Evolutionary conservation across 2,329 filamentous ascomycete species (phyloP).

Genomic region (Daldinia eschscholtzii): DNA sequence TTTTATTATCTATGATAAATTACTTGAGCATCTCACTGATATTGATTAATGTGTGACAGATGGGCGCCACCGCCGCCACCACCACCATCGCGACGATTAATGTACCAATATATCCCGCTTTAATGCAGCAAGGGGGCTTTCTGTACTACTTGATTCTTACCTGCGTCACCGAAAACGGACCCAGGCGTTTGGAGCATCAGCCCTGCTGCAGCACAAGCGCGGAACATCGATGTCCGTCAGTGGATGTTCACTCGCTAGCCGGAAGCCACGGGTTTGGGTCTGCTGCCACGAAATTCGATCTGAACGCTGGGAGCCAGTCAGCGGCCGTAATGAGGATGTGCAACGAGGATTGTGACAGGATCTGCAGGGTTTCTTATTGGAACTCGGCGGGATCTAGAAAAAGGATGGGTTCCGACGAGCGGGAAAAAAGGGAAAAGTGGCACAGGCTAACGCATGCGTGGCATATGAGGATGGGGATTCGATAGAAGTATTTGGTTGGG

Average conservation of each 20-base stretch:
- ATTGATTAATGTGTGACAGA: slow-evolving; percentile 57
- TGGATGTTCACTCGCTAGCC: slow-evolving; percentile 14
- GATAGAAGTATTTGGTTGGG: slow-evolving; percentile 10
- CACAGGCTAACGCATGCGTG: slow-evolving; percentile 27
- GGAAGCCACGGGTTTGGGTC: slow-evolving; percentile 23
- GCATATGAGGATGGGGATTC: slow-evolving; percentile 26
- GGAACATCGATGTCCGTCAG: slow-evolving; percentile 15
- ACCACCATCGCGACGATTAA: slow-evolving; percentile 44
- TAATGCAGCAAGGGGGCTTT: slow-evolving; percentile 20
- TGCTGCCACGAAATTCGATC: slow-evolving; percentile 20
- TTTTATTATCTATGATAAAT: slow-evolving; percentile 47
- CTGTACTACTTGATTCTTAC: slow-evolving; percentile 23
- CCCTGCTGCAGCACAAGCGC: slow-evolving; percentile 28
- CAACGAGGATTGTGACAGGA: slow-evolving; percentile 1
- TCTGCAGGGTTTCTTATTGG: slow-evolving; percentile 22
- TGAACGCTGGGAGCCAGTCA: slow-evolving; percentile 21
- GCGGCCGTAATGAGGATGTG: slow-evolving; percentile 17
- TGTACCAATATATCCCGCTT: slow-evolving; percentile 14
- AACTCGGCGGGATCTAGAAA: slow-evolving; percentile 19
- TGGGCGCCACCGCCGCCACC: slow-evolving; percentile 55
- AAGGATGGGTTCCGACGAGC: slow-evolving; percentile 12
- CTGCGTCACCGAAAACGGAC: slow-evolving; percentile 26
- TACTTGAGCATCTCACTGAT: slow-evolving; percentile 55
- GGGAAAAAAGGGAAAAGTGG: not conserved
- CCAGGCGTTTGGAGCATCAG: slow-evolving; percentile 14